Conservation (phyloP, 2,329 filamentous ascomycete genomes). For the Ophiostoma perfectum region DNA sequence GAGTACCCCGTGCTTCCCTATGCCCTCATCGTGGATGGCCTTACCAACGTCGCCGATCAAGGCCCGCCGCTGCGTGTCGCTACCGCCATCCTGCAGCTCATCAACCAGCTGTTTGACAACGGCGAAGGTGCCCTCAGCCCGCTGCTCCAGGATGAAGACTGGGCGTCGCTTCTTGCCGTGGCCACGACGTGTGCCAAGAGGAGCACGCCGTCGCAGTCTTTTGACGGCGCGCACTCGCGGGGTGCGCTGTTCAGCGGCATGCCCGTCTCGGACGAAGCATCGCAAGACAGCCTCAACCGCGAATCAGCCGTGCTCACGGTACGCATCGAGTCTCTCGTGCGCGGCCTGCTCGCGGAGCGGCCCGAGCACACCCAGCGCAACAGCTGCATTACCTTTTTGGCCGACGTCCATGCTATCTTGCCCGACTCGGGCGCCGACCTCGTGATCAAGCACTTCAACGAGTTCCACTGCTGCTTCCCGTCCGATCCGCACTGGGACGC, state of each 20-base stretch:
- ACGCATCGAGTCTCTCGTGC: constrained; percentile 47
- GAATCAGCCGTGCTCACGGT: constrained; percentile 44
- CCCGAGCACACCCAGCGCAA: constrained; percentile 58
- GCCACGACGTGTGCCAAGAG: constrained; percentile 49
- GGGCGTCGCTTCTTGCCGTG: constrained; percentile 56
- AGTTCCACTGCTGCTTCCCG: constrained; percentile 66
- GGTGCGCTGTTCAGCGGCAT: constrained; percentile 13
- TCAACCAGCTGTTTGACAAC: constrained; percentile 52
- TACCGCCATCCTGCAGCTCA: constrained; percentile 45
- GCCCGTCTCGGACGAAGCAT: constrained; percentile 27
- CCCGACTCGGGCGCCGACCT: constrained; percentile 59
- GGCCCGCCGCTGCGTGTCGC: constrained; percentile 44
- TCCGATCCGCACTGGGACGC: constrained; percentile 64
- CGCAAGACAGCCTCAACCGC: constrained; percentile 38
- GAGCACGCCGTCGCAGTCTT: constrained; percentile 19
- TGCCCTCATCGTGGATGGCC: constrained; percentile 52
- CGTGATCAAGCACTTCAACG: constrained; percentile 61
- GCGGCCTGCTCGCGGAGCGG: constrained; percentile 35
- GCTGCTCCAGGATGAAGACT: constrained; percentile 60
- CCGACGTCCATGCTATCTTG: constrained; percentile 55
- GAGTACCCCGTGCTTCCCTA: constrained; percentile 57
- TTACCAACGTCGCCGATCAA: constrained; percentile 46
- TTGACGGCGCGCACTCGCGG: constrained; percentile 1
- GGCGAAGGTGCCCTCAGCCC: constrained; percentile 48
- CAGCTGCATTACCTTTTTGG: constrained; percentile 62